Conservation (phyloP, 164 flowering plant species). For the Saururus chinensis region DNA sequence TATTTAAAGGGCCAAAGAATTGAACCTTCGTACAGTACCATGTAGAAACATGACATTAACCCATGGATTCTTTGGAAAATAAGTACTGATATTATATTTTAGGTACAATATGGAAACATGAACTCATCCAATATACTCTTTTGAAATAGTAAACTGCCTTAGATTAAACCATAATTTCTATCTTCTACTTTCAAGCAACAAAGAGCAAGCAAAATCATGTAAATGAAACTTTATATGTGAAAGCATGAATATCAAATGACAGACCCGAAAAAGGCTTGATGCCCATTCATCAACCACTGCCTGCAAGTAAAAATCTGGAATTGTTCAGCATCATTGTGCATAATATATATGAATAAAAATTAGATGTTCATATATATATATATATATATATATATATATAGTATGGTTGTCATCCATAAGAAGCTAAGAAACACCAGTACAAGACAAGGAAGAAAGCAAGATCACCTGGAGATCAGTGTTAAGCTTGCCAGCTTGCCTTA, state of each 20-base stretch:
- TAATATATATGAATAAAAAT: neutral
- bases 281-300: slow-evolving; percentile 99
- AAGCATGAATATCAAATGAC: slow-evolving; percentile 6
- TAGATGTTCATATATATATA: neutral
- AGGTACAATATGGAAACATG: too few relatives aligned
- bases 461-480: slow-evolving; percentile 94
- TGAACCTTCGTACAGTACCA: too few relatives aligned
- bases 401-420: neutral
- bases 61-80: too few relatives aligned
- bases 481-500: slow-evolving; percentile 50
- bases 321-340: slow-evolving; percentile 6
- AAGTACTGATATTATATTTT: too few relatives aligned
- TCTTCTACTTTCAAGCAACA: neutral
- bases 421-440: neutral
- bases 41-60: too few relatives aligned
- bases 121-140: too few relatives aligned
- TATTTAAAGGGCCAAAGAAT: too few relatives aligned
- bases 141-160: too few relatives aligned
- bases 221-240: neutral
- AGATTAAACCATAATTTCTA: too few relatives aligned
- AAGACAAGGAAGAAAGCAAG: neutral
- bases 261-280: slow-evolving; percentile 93
- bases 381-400: too few relatives aligned
- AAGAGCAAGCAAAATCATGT: neutral
- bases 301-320: slow-evolving; percentile 30